These are phyloP conservation scores for Hypocreales sp. DNA, from an alignment of 2,329 filamentous ascomycete species.

Conservation along the genomic window DNA sequence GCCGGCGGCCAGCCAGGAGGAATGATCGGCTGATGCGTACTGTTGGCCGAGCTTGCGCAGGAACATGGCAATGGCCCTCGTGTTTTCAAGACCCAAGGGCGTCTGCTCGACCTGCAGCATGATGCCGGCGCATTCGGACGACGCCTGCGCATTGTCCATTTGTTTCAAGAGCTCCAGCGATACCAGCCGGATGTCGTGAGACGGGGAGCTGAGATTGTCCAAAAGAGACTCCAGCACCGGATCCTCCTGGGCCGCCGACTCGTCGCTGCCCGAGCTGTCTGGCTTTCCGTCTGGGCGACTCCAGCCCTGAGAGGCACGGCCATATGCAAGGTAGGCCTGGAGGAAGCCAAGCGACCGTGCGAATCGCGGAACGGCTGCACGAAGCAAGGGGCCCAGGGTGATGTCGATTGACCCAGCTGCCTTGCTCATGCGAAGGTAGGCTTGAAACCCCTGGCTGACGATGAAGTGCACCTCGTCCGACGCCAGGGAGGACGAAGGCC, in stretches of 20 bases:
- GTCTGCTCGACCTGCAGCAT: conserved; percentile 73
- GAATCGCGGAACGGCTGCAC: conserved; percentile 50
- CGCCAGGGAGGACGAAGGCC: conserved; percentile 40
- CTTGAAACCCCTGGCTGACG: conserved; percentile 57
- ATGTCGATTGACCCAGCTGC: conserved; percentile 41
- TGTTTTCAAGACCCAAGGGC: conserved; percentile 59
- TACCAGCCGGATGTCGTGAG: conserved; percentile 55
- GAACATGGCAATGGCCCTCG: conserved; percentile 68
- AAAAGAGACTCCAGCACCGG: conserved; percentile 50
- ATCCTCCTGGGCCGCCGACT: conserved; percentile 32
- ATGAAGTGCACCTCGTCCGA: conserved; percentile 58
- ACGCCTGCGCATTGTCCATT: conserved; percentile 22
- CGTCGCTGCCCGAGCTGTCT: conserved; percentile 25
- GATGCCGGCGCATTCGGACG: conserved; percentile 18
- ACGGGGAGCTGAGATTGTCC: conserved; percentile 59
- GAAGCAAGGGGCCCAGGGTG: conserved; percentile 48
- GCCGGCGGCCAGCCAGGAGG: conserved; percentile 52
- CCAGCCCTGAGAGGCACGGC: conserved; percentile 16
- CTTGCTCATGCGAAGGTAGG: conserved; percentile 52
- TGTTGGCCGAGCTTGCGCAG: conserved; percentile 57
- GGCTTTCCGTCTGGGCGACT: conserved; percentile 7
- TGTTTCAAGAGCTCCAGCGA: conserved; percentile 58
- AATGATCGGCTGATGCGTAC: conserved; percentile 43
- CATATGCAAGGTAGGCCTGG: conserved; percentile 43
- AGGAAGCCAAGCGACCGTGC: conserved; percentile 51